These are phyloP conservation scores for Aspergillus bertholletiae DNA, from an alignment of 495 filamentous ascomycete species.

Conservation along the genomic window DNA sequence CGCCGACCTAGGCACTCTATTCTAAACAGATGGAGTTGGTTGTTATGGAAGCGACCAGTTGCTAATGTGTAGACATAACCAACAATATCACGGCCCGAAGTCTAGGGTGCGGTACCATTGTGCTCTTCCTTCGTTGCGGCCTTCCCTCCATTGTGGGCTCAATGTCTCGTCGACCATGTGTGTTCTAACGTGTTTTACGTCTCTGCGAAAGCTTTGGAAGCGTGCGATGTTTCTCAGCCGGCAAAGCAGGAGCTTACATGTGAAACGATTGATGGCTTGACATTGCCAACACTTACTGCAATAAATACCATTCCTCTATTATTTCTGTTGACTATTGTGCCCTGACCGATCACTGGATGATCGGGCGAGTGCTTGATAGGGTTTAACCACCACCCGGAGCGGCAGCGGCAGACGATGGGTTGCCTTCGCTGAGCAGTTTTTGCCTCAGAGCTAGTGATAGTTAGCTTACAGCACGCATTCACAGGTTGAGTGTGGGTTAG, in stretches of 20 bases:
- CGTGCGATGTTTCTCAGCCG: neutral
- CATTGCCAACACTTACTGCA: neutral
- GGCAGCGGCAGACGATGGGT: constrained; percentile 22
- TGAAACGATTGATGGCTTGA: neutral
- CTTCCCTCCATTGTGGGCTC: neutral
- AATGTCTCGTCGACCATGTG: neutral
- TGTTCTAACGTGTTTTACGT: neutral
- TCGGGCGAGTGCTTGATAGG: neutral
- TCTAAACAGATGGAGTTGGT: constrained; percentile 11
- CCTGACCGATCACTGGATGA: neutral
- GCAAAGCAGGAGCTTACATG: neutral
- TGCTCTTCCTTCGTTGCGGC: neutral
- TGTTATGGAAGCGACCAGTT: neutral
- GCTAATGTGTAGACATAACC: neutral
- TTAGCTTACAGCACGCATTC: constrained; percentile 11
- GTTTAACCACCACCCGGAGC: constrained; percentile 27
- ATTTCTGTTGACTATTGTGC: neutral
- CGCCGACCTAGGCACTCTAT: constrained; percentile 32
- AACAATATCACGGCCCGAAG: neutral
- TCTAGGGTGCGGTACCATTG: neutral
- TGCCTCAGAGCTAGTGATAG: constrained; percentile 39
- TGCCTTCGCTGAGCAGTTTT: constrained; percentile 44
- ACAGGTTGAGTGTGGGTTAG: neutral
- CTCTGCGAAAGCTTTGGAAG: neutral
- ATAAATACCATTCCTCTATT: neutral